phyloP scores from a whole-genome alignment of 805 yeast species.

The Lachancea mirantina region DNA sequence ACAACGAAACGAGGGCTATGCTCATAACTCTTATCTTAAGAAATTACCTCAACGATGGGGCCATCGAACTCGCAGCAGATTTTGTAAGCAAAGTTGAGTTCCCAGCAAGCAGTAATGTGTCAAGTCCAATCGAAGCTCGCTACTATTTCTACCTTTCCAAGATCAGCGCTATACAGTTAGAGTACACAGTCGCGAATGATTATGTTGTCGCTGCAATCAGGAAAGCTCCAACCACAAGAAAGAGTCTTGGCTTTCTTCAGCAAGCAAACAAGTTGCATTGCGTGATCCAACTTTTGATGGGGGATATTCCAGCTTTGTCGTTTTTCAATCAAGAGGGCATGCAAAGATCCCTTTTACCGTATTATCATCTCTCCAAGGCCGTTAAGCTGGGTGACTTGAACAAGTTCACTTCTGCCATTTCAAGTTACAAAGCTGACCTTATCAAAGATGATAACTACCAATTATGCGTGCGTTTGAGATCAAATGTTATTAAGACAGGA shows the following conservation, averaged over 20 bases:
- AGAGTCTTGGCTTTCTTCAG: slow-evolving; percentile 82
- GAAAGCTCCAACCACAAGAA: slow-evolving; percentile 86
- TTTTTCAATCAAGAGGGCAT: slow-evolving; percentile 61
- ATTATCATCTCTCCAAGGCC: slow-evolving; percentile 80
- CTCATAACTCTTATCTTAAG: slow-evolving; percentile 80
- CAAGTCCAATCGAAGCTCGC: slow-evolving; percentile 85
- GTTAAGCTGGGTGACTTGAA: slow-evolving; percentile 88
- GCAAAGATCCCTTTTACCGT: slow-evolving; percentile 64
- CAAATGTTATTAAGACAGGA: slow-evolving; percentile 97
- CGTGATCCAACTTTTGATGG: slow-evolving; percentile 86
- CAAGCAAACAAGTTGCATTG: slow-evolving; percentile 83
- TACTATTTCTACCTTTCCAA: slow-evolving; percentile 88
- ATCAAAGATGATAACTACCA: slow-evolving; percentile 75
- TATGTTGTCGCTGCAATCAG: slow-evolving; percentile 90
- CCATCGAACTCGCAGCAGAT: slow-evolving; percentile 80
- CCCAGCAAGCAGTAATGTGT: slow-evolving; percentile 60
- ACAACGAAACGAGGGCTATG: slow-evolving; percentile 83
- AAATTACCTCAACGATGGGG: slow-evolving; percentile 69
- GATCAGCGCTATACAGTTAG: slow-evolving; percentile 84
- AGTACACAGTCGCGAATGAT: slow-evolving; percentile 85
- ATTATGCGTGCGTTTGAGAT: slow-evolving; percentile 81
- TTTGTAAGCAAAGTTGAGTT: slow-evolving; percentile 83
- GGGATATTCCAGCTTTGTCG: slow-evolving; percentile 89
- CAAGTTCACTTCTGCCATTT: slow-evolving; percentile 64
- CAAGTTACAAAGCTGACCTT: slow-evolving; percentile 53